Base-by-base conservation (phyloP, 2,329 filamentous ascomycete species). In the Beauveria australis region DNA sequence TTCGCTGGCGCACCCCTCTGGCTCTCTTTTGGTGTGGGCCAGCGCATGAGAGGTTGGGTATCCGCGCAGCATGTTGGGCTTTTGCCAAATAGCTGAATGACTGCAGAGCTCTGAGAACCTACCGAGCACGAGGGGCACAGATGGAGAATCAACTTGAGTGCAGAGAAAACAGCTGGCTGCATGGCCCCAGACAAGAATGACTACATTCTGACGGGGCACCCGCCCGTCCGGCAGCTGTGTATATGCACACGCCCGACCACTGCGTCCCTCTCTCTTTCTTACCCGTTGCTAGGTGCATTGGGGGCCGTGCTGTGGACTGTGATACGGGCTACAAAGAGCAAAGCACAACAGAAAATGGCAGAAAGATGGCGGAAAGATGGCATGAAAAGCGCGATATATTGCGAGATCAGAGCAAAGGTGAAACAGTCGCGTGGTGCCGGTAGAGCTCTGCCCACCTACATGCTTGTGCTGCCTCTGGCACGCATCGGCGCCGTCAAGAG, bases 161-260 rank as follows among this genome's bases (percentile, higher is more conserved):
- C 43, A 44, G 9, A 44, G 43, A 44, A 19, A 44, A 19, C 18
- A 10, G n/a, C n/a, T 44, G 44, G 8, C 48, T 53, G 33, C 37
- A 41, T 26, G 33, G 14, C 26, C 33, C 51, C 22, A 53, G 33
- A 41, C 7, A 9, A 41, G 49, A 26, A 40, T 40, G 54, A 48
- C 54, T 26, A 49, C 44, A 57, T 49, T 40, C 33, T 57, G 44
- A 56, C 10, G 30, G 30, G 10, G 19, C 8, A 16, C 19, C 30
- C 49, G 12, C 30, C 30, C 37, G 24, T 19, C 37, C 52, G 52
- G 22, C 44, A 57, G 54, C 54, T 48, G 41, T 33, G 30, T 33
- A 30, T 33, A 59, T 59, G 55, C 55, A 59, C 55, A 59, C 55
- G 9, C 55, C 55, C 55, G n/a, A 40, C 46, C 55, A 59, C 43